Evolutionary conservation across 2,329 filamentous ascomycete genomes (phyloP), one percentile per base, ranked within the genome.

Genomic region (Stemphylium vesicarium): DNA sequence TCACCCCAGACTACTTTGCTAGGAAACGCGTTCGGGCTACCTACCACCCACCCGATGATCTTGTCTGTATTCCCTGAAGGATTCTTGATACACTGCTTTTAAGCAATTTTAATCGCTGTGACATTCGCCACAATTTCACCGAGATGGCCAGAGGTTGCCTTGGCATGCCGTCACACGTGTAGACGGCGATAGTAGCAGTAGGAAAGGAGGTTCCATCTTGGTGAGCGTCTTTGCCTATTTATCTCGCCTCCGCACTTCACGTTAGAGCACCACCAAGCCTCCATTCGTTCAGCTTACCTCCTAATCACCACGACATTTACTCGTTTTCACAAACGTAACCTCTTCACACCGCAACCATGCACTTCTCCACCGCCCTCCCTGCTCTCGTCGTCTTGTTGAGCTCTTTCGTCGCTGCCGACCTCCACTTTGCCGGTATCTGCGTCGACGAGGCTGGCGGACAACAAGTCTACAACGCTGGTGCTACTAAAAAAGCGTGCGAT

Each of bases 381-480:
- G 24, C 55, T 24, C 32, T 61, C 15, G n/a, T 56, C 18, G 43
- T 52, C 31, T 12, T 64, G 15, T 22, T 66, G 24, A 44, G 61
- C 29, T 53, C 64, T 3, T 54, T 67, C 29, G 65, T 57, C 18
- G 35, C 44, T 18, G 69, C 67, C 5, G 55, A 60, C 4, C 46
- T 69, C 12, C 69, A 71, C 56, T 44, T 43, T 6, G 60, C 48
- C 11, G 67, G 53, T 10, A 35, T 71, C 4, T 71, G 69, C 49
- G 38, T 62, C 18, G 57, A 66, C 51, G 53, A 35, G 3, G 40
- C 60, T 10, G 63, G 60, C 26, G 62, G 60, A 3, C 53, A 59
- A 37, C 32, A 35, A 4, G 66, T 69, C 5, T 69, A 68, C 63
- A 65, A 67, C 56, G 53, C 56, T 16, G 65, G 45, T 6, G 63